Evolutionary conservation across 192 early-diverging fungal species (phyloP).

Genomic region (Dissophora globulifera): DNA sequence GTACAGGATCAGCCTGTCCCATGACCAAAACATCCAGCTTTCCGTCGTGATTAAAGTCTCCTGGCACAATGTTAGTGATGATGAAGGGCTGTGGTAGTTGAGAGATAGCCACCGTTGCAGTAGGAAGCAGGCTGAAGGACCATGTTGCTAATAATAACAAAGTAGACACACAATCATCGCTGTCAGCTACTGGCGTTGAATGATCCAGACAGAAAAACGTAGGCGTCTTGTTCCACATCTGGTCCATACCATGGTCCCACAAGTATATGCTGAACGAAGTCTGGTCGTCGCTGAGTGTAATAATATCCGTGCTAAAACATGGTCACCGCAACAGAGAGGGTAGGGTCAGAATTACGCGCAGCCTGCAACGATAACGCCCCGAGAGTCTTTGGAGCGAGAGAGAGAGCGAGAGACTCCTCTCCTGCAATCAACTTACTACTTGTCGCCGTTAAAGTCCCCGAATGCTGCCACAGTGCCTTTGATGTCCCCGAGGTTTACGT

Average conservation of each 20-base stretch:
- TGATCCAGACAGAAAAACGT: background rate
- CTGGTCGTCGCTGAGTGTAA: slow-evolving; percentile 77
- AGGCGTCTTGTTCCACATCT: background rate
- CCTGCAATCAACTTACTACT: slow-evolving; percentile 58
- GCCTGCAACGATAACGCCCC: too few relatives aligned
- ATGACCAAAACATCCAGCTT: slow-evolving; percentile 85
- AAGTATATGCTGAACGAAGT: slow-evolving; percentile 71
- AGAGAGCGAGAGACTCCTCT: too few relatives aligned
- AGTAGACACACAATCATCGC: too few relatives aligned
- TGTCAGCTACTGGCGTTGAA: too few relatives aligned
- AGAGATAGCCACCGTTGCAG: slow-evolving; percentile 60
- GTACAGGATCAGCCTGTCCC: slow-evolving; percentile 59
- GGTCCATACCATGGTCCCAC: slow-evolving; percentile 70
- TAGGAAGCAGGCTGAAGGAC: slow-evolving; percentile 54
- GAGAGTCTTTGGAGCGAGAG: too few relatives aligned
- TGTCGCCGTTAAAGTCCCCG: slow-evolving; percentile 88
- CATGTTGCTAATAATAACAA: slow-evolving; percentile 54
- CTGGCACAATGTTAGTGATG: slow-evolving; percentile 82
- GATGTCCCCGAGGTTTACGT: slow-evolving; percentile 69
- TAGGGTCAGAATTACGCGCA: background rate
- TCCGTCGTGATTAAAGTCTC: slow-evolving; percentile 93
- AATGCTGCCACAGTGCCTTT: slow-evolving; percentile 84
- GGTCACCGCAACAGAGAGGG: background rate
- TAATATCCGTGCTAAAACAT: slow-evolving; percentile 77
- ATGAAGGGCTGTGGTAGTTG: slow-evolving; percentile 49